Percentiles rank a stretch among this genome's conserved stretches.
Conservation (phyloP, 1,139 yeast genomes). For the Yamadazyma songkhlaensis region DNA sequence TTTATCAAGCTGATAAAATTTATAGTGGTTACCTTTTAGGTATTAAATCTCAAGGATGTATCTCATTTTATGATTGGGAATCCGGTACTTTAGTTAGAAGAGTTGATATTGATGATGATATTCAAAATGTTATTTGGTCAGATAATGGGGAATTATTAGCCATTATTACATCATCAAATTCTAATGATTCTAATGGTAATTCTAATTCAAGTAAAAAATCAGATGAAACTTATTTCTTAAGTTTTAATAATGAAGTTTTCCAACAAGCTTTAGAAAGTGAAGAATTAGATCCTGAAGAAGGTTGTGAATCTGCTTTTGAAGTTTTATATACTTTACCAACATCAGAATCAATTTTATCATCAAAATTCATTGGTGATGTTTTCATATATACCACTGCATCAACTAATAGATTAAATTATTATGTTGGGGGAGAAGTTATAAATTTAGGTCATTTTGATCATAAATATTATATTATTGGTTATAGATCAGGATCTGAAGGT, state of each 20-base stretch:
- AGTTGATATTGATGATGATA: slow-evolving; percentile 70
- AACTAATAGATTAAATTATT: slow-evolving; percentile 85
- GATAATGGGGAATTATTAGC: slow-evolving; percentile 89
- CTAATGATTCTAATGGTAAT: slow-evolving; percentile 7
- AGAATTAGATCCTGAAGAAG: slow-evolving; percentile 73
- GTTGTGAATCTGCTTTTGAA: slow-evolving; percentile 82
- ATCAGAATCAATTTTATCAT: slow-evolving; percentile 75
- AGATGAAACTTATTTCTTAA: slow-evolving; percentile 78
- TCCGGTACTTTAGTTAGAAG: slow-evolving; percentile 79
- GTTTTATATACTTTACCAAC: slow-evolving; percentile 74
- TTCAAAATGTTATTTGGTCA: slow-evolving; percentile 84
- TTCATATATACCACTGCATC: slow-evolving; percentile 80
- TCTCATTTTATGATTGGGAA: slow-evolving; percentile 94
- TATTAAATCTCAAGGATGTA: slow-evolving; percentile 74
- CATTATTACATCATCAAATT: slow-evolving; percentile 52
- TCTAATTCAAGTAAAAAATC: slow-evolving; percentile 21
- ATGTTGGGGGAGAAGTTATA: slow-evolving; percentile 91
- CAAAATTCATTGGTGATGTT: slow-evolving; percentile 97
- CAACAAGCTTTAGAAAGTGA: slow-evolving; percentile 61
- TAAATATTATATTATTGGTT: slow-evolving; percentile 83
- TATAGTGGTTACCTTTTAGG: slow-evolving; percentile 87
- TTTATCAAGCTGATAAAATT: slow-evolving; percentile 75
- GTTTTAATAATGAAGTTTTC: slow-evolving; percentile 67
- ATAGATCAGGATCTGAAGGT: slow-evolving; percentile 78
- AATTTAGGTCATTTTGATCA: slow-evolving; percentile 93